Evolutionary conservation across 768 basidiomycete genomes (phyloP).

Genomic region (Kwoniella newhampshirensis): DNA sequence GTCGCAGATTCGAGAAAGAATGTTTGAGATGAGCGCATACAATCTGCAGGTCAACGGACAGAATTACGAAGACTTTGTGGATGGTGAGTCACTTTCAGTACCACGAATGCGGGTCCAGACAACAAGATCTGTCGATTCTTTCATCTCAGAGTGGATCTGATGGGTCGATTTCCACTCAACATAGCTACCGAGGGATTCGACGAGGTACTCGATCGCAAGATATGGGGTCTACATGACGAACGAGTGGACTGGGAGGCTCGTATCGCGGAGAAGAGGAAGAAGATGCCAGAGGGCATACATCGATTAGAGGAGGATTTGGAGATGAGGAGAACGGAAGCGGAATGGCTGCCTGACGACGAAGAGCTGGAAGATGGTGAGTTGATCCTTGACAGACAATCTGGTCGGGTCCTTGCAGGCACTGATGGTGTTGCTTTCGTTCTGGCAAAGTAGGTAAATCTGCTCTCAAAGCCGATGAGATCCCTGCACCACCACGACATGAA

Average conservation of each 20-base stretch:
- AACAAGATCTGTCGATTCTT: too few species aligned
- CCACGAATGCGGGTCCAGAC: too few species aligned
- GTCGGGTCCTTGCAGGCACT: too few species aligned
- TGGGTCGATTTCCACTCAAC: neutral
- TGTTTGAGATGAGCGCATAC: conserved; percentile 64
- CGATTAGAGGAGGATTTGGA: conserved; percentile 55
- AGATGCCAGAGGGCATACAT: conserved; percentile 62
- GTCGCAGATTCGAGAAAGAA: conserved; percentile 58
- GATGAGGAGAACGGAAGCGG: conserved; percentile 21
- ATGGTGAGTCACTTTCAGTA: too few species aligned
- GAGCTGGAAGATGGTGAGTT: conserved; percentile 25
- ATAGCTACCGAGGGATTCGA: conserved; percentile 77
- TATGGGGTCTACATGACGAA: conserved; percentile 76
- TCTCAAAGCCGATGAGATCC: conserved; percentile 11
- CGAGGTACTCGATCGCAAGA: conserved; percentile 76
- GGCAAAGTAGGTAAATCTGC: neutral
- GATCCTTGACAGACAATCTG: too few species aligned
- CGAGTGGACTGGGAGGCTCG: conserved; percentile 72
- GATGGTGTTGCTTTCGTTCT: too few species aligned
- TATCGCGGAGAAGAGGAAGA: conserved; percentile 67
- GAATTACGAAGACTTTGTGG: conserved; percentile 66
- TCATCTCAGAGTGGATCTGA: neutral
- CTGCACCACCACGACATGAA: conserved; percentile 36
- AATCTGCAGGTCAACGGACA: conserved; percentile 81
- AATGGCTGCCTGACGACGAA: conserved; percentile 43